Base-by-base conservation (phyloP, 768 basidiomycete genomes). In the Trametes sanguinea region DNA sequence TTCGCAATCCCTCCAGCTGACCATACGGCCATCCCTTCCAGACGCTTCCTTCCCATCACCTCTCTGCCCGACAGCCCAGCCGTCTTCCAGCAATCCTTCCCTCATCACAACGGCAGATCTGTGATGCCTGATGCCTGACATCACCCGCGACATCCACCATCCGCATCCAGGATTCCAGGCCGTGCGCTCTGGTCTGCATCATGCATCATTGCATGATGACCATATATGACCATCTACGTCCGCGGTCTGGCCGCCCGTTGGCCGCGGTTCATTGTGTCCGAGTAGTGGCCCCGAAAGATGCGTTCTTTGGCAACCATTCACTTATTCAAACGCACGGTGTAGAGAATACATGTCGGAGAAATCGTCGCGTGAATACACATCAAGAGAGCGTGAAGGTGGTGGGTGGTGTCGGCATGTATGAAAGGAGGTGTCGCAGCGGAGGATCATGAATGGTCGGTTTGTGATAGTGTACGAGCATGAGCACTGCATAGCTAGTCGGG, bases 361-460 rank as follows among this genome's bases (percentile, higher is more conserved):
- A 50, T 16, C 11, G 45, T 33, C 37, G 40, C 51, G 61, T 51
- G 51, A 58, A 47, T 63, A 63, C 52, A 63, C 39, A 13, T 52
- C 2, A 29, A 42, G 57, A 42, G 57, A 44, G 44, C 39, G 48
- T 6, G 4, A n/a, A 16, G 17, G n/a, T 53, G 32, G 40, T 10
- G 16, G 27, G 14, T 17, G 51, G 39, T 10, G 55, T 42, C 55
- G 32, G 54, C 6, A 57, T 2, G 55, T 51, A 50, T 48, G 62
- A 51, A 54, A 27, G 51, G 51, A 29, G 62, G 62, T 63, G 52
- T 58, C 62, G 62, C 62, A 32, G 51, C 51, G 56, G n/a, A 13
- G 29, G 32, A 27, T 5, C 17, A 52, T 39, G 40, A 42, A 43
- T 51, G 57, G 39, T 47, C 29, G 27, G 27, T 27, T 17, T 35